Evolutionary conservation across 139 green algal species (phyloP).

Genomic region (Choricystis sp.): DNA sequence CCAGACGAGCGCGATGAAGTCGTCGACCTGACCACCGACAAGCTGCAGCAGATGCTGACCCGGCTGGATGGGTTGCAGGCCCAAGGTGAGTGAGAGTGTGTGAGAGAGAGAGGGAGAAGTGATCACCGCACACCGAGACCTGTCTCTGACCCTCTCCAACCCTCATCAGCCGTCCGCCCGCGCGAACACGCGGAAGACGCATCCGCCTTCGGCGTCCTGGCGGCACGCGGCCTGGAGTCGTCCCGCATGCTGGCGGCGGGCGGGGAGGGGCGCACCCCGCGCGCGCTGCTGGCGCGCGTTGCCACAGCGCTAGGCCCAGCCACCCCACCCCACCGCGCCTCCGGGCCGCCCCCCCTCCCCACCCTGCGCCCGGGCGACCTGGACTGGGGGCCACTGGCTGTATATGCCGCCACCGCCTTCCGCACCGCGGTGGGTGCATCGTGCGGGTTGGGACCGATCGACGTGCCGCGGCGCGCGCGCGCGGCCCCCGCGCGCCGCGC

Average conservation of each 20-base stretch:
- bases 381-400: neutral
- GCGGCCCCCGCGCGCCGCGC: no score
- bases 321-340: neutral
- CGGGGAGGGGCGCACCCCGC: slow-evolving; percentile 8
- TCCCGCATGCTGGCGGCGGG: slow-evolving; percentile 11
- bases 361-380: neutral
- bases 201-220: slow-evolving; percentile 25
- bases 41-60: neutral
- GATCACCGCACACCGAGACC: no score
- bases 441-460: neutral
- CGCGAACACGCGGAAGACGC: slow-evolving; percentile 29
- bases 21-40: neutral
- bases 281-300: neutral
- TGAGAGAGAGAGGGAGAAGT: no score
- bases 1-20: slow-evolving; percentile 3
- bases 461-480: no score
- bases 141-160: neutral
- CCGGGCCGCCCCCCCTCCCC: neutral
- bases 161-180: slow-evolving; percentile 13
- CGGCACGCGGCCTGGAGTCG: slow-evolving; percentile 10
- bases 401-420: neutral
- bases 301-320: neutral
- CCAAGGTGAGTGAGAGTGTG: slow-evolving; percentile 2
- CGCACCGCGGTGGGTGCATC: neutral
- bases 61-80: neutral